Evolutionary conservation across 768 basidiomycete genomes (phyloP).

Genomic region (Saitozyma podzolica): DNA sequence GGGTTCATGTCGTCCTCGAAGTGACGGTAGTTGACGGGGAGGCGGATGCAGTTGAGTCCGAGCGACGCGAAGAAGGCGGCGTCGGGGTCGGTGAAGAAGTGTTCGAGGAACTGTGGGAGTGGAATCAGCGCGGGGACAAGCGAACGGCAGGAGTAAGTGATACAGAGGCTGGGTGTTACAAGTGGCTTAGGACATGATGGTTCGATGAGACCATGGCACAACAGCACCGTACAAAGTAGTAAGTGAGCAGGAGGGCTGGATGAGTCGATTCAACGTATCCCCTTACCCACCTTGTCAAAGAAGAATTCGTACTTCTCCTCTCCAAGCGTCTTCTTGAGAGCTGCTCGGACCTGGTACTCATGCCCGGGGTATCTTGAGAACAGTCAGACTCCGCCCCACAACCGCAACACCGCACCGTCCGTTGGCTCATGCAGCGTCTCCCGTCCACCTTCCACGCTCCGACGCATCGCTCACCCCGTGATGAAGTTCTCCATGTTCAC

Average conservation of each 20-base stretch:
- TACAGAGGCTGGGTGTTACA: too few relatives aligned
- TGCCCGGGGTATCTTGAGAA: constrained; percentile 80
- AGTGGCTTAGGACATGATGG: too few relatives aligned
- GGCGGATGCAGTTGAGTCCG: constrained; percentile 74
- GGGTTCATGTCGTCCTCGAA: constrained; percentile 71
- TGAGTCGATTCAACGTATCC: neutral
- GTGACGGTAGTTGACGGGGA: constrained; percentile 42
- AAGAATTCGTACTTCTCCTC: constrained; percentile 67
- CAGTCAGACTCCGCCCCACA: too few relatives aligned
- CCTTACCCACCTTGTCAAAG: constrained; percentile 69
- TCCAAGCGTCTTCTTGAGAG: constrained; percentile 67
- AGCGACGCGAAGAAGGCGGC: constrained; percentile 75
- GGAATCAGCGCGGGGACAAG: too few relatives aligned
- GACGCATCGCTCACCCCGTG: constrained; percentile 52
- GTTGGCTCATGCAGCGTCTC: too few relatives aligned
- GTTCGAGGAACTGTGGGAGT: constrained; percentile 66
- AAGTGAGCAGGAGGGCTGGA: neutral
- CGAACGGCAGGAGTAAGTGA: too few relatives aligned
- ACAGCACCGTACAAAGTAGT: neutral
- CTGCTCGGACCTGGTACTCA: constrained; percentile 70
- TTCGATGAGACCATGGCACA: too few relatives aligned
- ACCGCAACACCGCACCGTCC: too few relatives aligned
- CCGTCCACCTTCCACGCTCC: too few relatives aligned
- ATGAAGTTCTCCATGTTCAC: constrained; percentile 66
- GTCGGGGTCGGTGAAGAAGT: constrained; percentile 78